Evolutionary conservation across 2,329 filamentous ascomycete genomes (phyloP), one percentile per base, ranked within the genome.

Genomic region (Bimuria novae-zelandiae): DNA sequence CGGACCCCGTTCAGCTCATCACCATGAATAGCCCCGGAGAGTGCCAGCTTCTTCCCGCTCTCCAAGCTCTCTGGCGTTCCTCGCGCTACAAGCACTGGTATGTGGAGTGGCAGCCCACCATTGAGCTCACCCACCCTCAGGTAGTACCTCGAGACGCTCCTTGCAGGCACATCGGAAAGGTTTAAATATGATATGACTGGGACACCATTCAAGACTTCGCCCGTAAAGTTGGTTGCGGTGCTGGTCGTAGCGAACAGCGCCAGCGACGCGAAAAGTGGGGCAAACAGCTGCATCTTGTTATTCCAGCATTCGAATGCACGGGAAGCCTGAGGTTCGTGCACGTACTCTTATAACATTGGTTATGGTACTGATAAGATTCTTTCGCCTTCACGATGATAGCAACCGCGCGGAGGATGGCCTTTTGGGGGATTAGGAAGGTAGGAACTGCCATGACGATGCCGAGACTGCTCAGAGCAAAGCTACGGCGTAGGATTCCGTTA

Each of bases 1-100:
- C 71, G 64, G 16, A 75, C 69, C 0, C 69, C 68, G 51, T 74
- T 75, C 21, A 76, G 55, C 51, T 76, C 72, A 40, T 76, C 72
- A 17, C 73, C 73, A 48, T 76, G 73, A 4, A 75, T 74, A 1
- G 72, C 67, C 19, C 68, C 71, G 10, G 72, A 73, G 4, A 76
- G 58, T 1, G 69, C 72, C 22, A 75, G 55, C 52, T 71, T 75
- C 55, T 70, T 69, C 3, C 72, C 73, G 1, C 56, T 68, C 22
- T 71, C 55, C 12, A 75, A 56, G 42, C 68, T 73, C 40, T 73
- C 70, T 14, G 67, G 59, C 22, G 71, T 69, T 30, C 73, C 74
- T 10, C 73, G 66, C 17, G 73, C 73, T 7, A 75, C 71, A 51
- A 75, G 67, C 0, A 75, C 64, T 2, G 74, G 73, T 8, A 75